A percentile compares a stretch with the other conserved stretches of the same genome.
Conservation (phyloP, 2,329 filamentous ascomycete genomes). For the Fusarium irregulare region DNA sequence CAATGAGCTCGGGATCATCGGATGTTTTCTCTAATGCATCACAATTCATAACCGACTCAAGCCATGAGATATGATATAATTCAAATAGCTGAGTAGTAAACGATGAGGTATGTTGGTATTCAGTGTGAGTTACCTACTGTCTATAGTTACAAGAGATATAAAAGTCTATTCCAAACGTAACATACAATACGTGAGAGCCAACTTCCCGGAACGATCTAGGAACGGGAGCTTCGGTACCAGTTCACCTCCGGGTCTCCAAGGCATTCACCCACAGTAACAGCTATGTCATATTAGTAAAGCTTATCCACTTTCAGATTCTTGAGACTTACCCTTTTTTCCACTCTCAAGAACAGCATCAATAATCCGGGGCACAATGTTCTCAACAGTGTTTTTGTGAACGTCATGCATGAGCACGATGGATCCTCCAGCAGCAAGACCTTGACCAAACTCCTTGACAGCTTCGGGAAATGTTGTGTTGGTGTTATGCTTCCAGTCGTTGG, state of each 20-base stretch:
- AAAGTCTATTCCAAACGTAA: background rate
- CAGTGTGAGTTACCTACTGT: background rate
- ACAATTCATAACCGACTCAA: too few species aligned
- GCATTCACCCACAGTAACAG: background rate
- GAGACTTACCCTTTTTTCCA: background rate
- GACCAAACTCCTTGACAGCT: conserved; percentile 47
- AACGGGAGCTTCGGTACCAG: background rate
- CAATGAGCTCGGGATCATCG: background rate
- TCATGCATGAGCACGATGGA: conserved; percentile 63
- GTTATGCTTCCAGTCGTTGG: background rate
- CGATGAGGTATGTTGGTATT: background rate
- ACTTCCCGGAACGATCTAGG: background rate
- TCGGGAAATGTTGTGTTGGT: background rate
- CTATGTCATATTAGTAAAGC: background rate
- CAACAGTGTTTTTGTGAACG: conserved; percentile 56
- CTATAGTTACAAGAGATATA: background rate
- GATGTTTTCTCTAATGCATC: background rate
- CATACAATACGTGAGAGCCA: background rate
- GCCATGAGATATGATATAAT: background rate
- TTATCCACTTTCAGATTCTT: background rate
- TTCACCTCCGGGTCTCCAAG: background rate
- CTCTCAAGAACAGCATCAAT: background rate
- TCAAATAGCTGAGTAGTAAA: background rate
- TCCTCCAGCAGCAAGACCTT: conserved; percentile 42
- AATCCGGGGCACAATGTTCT: background rate